Percentiles rank a stretch among this genome's conserved stretches.
Conservation (phyloP, 2,329 filamentous ascomycete species). For the Ophiocordyceps polyrhachis-furcata region DNA sequence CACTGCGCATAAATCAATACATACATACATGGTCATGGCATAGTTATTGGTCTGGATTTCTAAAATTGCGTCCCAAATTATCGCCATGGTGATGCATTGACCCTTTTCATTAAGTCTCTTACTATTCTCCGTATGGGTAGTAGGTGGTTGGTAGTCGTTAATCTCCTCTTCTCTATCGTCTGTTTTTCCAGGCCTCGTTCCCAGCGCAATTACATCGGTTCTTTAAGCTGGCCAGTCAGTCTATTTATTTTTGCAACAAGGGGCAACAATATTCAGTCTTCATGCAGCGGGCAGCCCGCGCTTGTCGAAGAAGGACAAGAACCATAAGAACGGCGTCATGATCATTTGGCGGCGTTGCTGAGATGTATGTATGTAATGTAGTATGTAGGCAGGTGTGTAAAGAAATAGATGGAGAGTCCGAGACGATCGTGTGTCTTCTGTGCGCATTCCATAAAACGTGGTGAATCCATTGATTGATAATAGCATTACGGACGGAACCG, state of each 20-base stretch:
- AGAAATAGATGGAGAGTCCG: background rate
- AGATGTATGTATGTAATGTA: background rate
- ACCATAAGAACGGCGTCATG: constrained; percentile 1
- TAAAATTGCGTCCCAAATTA: background rate
- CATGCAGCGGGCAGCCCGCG: background rate
- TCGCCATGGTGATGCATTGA: background rate
- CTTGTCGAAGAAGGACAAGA: background rate
- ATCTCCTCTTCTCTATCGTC: background rate
- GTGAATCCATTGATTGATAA: constrained; percentile 3
- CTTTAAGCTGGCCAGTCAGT: background rate
- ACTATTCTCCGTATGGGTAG: background rate
- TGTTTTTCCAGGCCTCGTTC: background rate
- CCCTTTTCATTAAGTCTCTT: background rate
- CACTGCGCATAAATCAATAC: background rate
- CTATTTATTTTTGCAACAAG: background rate
- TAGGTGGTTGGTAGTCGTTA: background rate
- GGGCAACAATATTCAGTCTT: background rate
- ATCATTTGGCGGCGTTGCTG: constrained; percentile 1
- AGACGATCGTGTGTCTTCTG: background rate
- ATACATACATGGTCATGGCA: background rate
- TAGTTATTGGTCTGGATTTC: background rate
- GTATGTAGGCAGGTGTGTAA: no score
- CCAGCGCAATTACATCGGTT: background rate
- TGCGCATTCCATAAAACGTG: constrained; percentile 5
- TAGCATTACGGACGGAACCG: constrained; percentile 14